Percentiles rank a stretch among this genome's conserved stretches.
These are phyloP conservation scores for Domatiomyces catenatus DNA, from an alignment of 2,329 filamentous ascomycete genomes.

Conservation along the genomic window DNA sequence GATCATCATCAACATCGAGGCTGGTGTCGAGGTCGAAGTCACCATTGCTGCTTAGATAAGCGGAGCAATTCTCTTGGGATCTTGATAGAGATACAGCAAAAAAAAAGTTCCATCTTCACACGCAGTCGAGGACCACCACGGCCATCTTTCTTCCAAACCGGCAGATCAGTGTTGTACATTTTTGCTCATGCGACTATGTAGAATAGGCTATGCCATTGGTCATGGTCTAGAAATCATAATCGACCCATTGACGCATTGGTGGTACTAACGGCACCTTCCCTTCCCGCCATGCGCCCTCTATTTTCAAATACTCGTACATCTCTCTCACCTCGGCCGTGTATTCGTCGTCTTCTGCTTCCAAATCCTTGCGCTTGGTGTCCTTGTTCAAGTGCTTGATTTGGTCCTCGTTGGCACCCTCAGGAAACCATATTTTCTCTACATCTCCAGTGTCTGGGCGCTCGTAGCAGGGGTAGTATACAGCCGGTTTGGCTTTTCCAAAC, in stretches of 20 bases:
- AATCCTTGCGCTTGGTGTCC: constrained; percentile 35
- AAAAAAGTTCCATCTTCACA: background rate
- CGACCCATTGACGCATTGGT: constrained; percentile 59
- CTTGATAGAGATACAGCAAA: background rate
- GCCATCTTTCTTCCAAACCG: background rate
- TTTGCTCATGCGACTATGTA: background rate
- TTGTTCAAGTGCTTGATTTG: constrained; percentile 27
- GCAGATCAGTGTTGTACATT: background rate
- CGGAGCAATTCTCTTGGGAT: background rate
- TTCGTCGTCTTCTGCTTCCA: constrained; percentile 31
- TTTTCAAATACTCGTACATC: constrained; percentile 49
- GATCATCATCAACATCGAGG: constrained; percentile 41
- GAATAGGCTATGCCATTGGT: background rate
- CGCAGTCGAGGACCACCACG: background rate
- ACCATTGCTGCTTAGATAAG: constrained; percentile 35
- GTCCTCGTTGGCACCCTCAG: constrained; percentile 44
- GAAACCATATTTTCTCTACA: constrained; percentile 56
- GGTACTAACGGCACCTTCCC: constrained; percentile 62
- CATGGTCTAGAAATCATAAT: constrained; percentile 50
- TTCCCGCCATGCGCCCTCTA: constrained; percentile 50
- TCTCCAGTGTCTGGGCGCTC: constrained; percentile 39
- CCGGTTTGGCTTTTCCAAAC: background rate
- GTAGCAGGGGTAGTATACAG: constrained; percentile 28
- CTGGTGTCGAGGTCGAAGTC: constrained; percentile 38
- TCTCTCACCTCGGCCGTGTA: constrained; percentile 43